These are phyloP conservation scores for Pythium oligandrum DNA, from an alignment of 352 stramenopile species.

Conservation along the genomic window DNA sequence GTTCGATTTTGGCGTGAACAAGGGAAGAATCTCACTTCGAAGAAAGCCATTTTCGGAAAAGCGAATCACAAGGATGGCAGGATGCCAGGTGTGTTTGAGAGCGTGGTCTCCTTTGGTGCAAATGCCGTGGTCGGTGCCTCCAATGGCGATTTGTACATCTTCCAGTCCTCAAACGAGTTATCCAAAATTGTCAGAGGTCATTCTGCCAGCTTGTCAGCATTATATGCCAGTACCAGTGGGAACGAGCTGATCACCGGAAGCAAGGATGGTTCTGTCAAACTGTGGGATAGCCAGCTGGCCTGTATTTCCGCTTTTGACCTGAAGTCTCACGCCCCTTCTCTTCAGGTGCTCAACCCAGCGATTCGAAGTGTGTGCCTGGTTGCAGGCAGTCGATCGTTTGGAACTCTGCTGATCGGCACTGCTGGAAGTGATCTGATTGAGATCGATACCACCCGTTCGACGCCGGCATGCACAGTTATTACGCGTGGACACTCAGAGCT, in stretches of 20 bases:
- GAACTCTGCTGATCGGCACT: conserved; percentile 77
- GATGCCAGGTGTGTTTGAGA: conserved; percentile 42
- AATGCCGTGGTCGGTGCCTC: conserved; percentile 44
- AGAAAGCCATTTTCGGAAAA: conserved; percentile 67
- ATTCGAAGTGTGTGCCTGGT: conserved; percentile 48
- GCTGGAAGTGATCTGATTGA: conserved; percentile 85
- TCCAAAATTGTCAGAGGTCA: conserved; percentile 53
- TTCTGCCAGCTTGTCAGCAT: conserved; percentile 30
- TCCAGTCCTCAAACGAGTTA: conserved; percentile 48
- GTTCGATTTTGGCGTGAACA: conserved; percentile 77
- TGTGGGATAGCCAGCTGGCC: conserved; percentile 76
- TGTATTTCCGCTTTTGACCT: conserved; percentile 37
- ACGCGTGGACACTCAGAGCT: conserved; percentile 62
- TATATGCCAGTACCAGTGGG: conserved; percentile 33
- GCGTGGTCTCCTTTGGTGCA: conserved; percentile 42
- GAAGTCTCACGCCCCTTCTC: conserved; percentile 20
- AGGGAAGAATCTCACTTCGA: conserved; percentile 59
- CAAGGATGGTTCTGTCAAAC: conserved; percentile 82
- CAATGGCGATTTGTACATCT: conserved; percentile 78
- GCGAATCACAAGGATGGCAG: conserved; percentile 48
- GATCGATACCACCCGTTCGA: conserved; percentile 40
- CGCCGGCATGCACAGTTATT: conserved; percentile 21
- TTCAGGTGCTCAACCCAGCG: conserved; percentile 11
- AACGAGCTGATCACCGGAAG: conserved; percentile 76
- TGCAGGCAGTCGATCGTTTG: conserved; percentile 12